Conservation (phyloP, 495 filamentous ascomycete species). For the Penicillium canariense region DNA sequence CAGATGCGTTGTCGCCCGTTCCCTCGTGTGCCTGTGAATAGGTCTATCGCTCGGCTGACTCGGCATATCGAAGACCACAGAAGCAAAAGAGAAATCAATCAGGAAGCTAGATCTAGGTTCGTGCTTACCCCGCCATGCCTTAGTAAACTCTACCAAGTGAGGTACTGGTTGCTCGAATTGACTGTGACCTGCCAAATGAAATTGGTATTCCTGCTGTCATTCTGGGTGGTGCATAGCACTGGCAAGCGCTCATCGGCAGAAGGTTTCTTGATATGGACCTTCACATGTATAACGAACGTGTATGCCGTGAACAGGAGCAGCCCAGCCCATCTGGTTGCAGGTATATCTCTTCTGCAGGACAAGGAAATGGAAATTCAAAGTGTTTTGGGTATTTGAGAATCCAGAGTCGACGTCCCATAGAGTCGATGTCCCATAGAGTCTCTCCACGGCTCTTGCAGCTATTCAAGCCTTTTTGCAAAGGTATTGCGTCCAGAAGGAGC, state of each 20-base stretch:
- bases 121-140: not conserved
- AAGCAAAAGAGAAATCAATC: conserved; percentile 27
- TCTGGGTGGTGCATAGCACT: conserved; percentile 23
- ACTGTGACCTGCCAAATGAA: conserved; percentile 20
- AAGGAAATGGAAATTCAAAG: conserved; percentile 21
- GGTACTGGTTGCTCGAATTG: conserved; percentile 17
- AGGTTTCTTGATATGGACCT: conserved; percentile 10
- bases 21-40: conserved; percentile 23
- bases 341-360: conserved; percentile 9
- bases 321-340: conserved; percentile 16
- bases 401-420: too few relatives aligned
- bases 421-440: conserved; percentile 12
- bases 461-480: conserved; percentile 13
- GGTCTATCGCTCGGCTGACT: conserved; percentile 18
- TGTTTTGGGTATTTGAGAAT: not conserved
- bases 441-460: conserved; percentile 20
- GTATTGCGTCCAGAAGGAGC: conserved; percentile 18
- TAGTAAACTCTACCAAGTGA: conserved; percentile 16
- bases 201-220: conserved; percentile 14
- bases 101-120: conserved; percentile 14
- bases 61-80: conserved; percentile 24
- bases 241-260: conserved; percentile 10
- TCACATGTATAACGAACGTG: conserved; percentile 12
- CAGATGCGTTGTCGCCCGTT: conserved; percentile 8
- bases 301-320: conserved; percentile 6